These are phyloP conservation scores for Dalechampia spathulata DNA, from an alignment of 441 rosid genomes.

Conservation along the genomic window DNA sequence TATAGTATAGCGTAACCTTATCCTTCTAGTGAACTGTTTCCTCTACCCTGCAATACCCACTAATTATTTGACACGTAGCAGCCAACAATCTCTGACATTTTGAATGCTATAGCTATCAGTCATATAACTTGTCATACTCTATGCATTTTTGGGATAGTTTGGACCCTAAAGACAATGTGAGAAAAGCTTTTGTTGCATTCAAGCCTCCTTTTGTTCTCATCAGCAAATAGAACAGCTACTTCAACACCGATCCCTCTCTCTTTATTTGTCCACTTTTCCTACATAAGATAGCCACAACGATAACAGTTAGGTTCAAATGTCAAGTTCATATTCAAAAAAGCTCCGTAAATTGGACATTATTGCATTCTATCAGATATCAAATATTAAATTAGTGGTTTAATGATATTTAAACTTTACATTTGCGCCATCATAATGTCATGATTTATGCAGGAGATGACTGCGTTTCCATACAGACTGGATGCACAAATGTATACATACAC, in stretches of 20 bases:
- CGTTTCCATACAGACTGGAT: constrained; percentile 88
- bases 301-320: constrained; percentile 5
- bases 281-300: constrained; percentile 2
- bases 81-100: constrained; percentile 1
- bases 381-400: not conserved
- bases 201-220: constrained; percentile 26
- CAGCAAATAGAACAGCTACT: constrained; percentile 17
- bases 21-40: constrained; percentile 18
- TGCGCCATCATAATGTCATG: constrained; percentile 11
- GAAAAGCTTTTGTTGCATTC: constrained; percentile 16
- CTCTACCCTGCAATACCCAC: constrained; percentile 15
- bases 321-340: constrained; percentile 1
- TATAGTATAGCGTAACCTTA: constrained; percentile 22
- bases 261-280: constrained; percentile 14
- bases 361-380: constrained; percentile 3
- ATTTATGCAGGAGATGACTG: constrained; percentile 87
- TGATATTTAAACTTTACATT: not conserved
- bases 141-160: constrained; percentile 14
- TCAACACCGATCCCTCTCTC: constrained; percentile 6
- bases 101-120: constrained; percentile 9
- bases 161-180: constrained; percentile 17
- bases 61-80: constrained; percentile 19
- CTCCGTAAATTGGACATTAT: constrained; percentile 15
- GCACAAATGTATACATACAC: constrained; percentile 78
- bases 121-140: constrained; percentile 16